A percentile compares a stretch with the other conserved stretches of the same genome.
Conservation (phyloP, 371 early-diverging fungal species). For the Apophysomyces variabilis region DNA sequence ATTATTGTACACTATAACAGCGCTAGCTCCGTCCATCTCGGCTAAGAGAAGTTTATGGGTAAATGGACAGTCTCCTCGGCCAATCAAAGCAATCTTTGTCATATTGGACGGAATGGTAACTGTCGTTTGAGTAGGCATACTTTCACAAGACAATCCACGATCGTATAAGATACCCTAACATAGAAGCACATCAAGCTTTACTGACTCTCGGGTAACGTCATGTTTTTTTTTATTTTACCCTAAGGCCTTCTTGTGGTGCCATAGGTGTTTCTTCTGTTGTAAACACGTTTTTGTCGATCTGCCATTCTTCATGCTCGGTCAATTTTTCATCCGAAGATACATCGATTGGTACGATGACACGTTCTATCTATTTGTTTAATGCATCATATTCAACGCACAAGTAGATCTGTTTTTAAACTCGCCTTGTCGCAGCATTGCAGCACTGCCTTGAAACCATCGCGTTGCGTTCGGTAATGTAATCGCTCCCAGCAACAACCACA, state of each 20-base stretch:
- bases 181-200: no score
- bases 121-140: background rate
- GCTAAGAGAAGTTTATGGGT: slow-evolving; percentile 32
- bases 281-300: slow-evolving; percentile 15
- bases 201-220: background rate
- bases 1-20: slow-evolving; percentile 36
- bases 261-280: slow-evolving; percentile 16
- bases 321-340: background rate
- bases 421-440: slow-evolving; percentile 29
- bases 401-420: no score
- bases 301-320: slow-evolving; percentile 23
- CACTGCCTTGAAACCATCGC: slow-evolving; percentile 22
- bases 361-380: background rate
- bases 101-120: slow-evolving; percentile 9
- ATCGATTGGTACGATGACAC: slow-evolving; percentile 20
- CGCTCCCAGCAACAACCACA: slow-evolving; percentile 31
- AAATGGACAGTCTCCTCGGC: slow-evolving; percentile 33
- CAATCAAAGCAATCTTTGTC: slow-evolving; percentile 31
- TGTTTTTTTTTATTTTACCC: slow-evolving; percentile 3
- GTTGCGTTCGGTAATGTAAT: slow-evolving; percentile 27
- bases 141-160: slow-evolving; percentile 23
- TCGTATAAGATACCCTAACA: slow-evolving; percentile 30
- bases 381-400: background rate
- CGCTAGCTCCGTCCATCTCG: slow-evolving; percentile 36
- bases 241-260: slow-evolving; percentile 24